phyloP scores from a whole-genome alignment of 805 yeast species.

The Ogataea ganodermae region DNA sequence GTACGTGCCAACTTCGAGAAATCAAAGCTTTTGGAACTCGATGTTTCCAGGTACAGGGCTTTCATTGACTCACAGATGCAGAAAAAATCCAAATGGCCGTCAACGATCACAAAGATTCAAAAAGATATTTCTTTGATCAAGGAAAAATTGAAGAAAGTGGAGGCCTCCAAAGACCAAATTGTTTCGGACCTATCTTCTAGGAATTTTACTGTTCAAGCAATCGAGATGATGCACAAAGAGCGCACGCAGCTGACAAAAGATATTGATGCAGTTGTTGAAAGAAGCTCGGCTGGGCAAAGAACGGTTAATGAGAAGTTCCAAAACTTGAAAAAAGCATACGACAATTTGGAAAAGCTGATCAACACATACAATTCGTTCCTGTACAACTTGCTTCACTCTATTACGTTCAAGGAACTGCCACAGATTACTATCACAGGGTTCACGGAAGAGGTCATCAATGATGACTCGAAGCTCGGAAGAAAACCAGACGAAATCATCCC shows the following conservation, averaged over 20 bases:
- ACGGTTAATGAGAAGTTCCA: slow-evolving; percentile 50
- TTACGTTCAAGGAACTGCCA: slow-evolving; percentile 25
- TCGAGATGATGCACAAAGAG: slow-evolving; percentile 63
- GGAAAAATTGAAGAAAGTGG: slow-evolving; percentile 42
- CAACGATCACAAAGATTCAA: slow-evolving; percentile 55
- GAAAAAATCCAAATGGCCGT: slow-evolving; percentile 66
- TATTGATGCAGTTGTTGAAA: slow-evolving; percentile 46
- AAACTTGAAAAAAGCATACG: slow-evolving; percentile 51
- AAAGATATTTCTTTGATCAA: slow-evolving; percentile 50
- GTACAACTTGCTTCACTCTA: slow-evolving; percentile 45
- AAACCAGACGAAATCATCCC: slow-evolving; percentile 46
- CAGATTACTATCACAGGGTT: slow-evolving; percentile 27
- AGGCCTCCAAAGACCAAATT: slow-evolving; percentile 40
- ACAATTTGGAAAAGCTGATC: slow-evolving; percentile 51
- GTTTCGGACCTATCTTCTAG: slow-evolving; percentile 48
- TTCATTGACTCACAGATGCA: slow-evolving; percentile 67
- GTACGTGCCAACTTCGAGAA: slow-evolving; percentile 57
- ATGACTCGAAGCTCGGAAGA: slow-evolving; percentile 48
- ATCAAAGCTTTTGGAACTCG: slow-evolving; percentile 65
- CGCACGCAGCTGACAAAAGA: slow-evolving; percentile 57
- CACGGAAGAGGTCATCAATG: slow-evolving; percentile 30
- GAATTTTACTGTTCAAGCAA: slow-evolving; percentile 62
- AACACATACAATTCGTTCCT: slow-evolving; percentile 58
- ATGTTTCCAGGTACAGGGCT: slow-evolving; percentile 67
- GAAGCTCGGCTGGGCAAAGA: slow-evolving; percentile 47